phyloP scores from a whole-genome alignment of 1,139 yeast species.

The Sugiyamaella novakii region DNA sequence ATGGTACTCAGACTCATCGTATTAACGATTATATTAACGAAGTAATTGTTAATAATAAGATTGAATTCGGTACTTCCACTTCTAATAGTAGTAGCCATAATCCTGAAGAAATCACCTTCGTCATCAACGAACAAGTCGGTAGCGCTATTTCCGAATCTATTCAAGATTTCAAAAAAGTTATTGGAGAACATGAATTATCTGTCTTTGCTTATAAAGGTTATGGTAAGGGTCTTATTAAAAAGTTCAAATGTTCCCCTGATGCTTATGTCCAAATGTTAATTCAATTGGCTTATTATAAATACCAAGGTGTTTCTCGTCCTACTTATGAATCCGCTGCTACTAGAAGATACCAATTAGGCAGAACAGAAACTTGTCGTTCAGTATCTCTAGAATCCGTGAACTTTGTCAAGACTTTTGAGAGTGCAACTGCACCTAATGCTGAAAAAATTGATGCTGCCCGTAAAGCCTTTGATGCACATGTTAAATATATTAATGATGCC shows the following conservation, averaged over 20 bases:
- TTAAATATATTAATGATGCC: constrained; percentile 72
- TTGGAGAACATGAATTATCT: constrained; percentile 46
- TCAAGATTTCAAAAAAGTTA: constrained; percentile 53
- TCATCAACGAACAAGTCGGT: constrained; percentile 51
- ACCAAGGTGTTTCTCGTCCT: constrained; percentile 80
- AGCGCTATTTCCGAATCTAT: constrained; percentile 59
- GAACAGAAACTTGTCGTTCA: constrained; percentile 94
- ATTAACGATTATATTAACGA: constrained; percentile 75
- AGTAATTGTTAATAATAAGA: constrained; percentile 53
- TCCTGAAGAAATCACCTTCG: constrained; percentile 49
- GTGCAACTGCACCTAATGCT: constrained; percentile 53
- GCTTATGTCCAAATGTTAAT: constrained; percentile 78
- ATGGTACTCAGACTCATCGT: constrained; percentile 93
- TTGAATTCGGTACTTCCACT: constrained; percentile 41
- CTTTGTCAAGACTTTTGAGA: constrained; percentile 77
- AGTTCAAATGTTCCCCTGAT: constrained; percentile 76
- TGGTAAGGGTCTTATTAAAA: constrained; percentile 68
- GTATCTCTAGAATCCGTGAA: constrained; percentile 74
- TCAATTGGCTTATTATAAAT: constrained; percentile 80
- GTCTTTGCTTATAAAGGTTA: constrained; percentile 48
- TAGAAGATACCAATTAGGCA: constrained; percentile 81
- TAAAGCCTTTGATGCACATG: constrained; percentile 75
- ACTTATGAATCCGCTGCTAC: constrained; percentile 98
- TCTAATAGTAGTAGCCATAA: constrained; percentile 37
- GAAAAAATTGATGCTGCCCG: constrained; percentile 72